A percentile compares a stretch with the other conserved stretches of the same genome.
Evolutionary conservation across 106 monocot genomes (phyloP).

Genomic region (Dioscorea zingiberensis): DNA sequence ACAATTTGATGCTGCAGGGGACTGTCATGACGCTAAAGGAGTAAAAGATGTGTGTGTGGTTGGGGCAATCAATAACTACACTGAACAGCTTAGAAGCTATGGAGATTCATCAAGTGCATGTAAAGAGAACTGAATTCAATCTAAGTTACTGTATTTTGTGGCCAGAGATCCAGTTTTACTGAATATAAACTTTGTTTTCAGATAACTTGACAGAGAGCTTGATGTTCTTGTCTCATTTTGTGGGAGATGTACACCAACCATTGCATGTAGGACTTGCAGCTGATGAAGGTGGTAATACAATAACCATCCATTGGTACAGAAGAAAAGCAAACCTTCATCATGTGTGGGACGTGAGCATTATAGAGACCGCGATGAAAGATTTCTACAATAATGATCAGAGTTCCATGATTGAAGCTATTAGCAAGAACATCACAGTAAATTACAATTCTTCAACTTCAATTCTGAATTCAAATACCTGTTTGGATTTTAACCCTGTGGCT

Average conservation of each 20-base stretch:
- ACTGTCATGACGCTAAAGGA: slow-evolving; percentile 55
- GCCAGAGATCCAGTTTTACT: not conserved
- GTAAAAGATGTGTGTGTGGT: slow-evolving; percentile 51
- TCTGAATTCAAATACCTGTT: not conserved
- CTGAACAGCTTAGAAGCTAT: slow-evolving; percentile 43
- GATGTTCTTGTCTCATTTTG: slow-evolving; percentile 82
- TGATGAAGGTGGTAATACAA: slow-evolving; percentile 81
- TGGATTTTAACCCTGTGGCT: not conserved
- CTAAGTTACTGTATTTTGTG: no score
- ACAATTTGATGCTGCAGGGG: slow-evolving; percentile 30
- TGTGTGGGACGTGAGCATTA: slow-evolving; percentile 63
- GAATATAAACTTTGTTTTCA: slow-evolving; percentile 2
- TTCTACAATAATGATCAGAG: slow-evolving; percentile 35
- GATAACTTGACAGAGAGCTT: slow-evolving; percentile 74
- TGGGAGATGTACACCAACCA: slow-evolving; percentile 78
- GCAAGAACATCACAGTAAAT: slow-evolving; percentile 59
- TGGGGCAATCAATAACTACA: slow-evolving; percentile 88
- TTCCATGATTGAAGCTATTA: slow-evolving; percentile 48
- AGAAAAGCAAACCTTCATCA: slow-evolving; percentile 77
- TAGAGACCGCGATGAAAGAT: slow-evolving; percentile 55
- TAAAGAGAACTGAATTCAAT: slow-evolving; percentile 9
- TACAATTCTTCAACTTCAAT: not conserved
- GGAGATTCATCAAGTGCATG: slow-evolving; percentile 39
- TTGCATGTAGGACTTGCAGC: slow-evolving; percentile 50
- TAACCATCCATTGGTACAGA: slow-evolving; percentile 65